phyloP scores from a whole-genome alignment of 1,284 basidiomycete species.

The Albatrellus sp. region DNA sequence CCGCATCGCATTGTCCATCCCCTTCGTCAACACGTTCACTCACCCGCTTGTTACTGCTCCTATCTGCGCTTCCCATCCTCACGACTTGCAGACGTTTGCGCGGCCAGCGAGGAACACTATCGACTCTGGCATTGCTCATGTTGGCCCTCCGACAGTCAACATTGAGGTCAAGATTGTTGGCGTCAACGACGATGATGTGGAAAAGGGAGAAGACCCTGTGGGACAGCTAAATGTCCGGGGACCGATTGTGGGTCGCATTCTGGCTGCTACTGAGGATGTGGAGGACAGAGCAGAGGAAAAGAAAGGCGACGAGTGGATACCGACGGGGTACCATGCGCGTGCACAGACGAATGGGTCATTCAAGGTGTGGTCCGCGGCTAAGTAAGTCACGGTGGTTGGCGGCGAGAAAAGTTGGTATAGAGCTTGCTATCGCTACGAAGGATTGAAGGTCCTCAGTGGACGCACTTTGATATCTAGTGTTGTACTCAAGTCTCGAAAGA shows the following conservation, averaged over 20 bases:
- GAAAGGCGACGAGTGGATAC: conserved; percentile 35
- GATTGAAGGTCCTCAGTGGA: no score
- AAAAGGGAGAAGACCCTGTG: conserved; percentile 32
- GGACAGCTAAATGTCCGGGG: conserved; percentile 26
- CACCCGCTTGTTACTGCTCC: conserved; percentile 56
- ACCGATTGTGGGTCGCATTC: conserved; percentile 37
- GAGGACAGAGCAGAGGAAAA: conserved; percentile 17
- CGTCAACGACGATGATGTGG: conserved; percentile 49
- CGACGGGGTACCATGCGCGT: conserved; percentile 30
- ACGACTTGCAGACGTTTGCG: conserved; percentile 60
- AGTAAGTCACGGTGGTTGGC: conserved; percentile 1
- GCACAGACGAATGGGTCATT: conserved; percentile 57
- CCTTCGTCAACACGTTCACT: conserved; percentile 47
- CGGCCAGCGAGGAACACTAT: conserved; percentile 12
- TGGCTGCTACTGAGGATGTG: conserved; percentile 29
- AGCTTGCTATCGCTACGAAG: no score
- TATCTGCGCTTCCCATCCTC: conserved; percentile 58
- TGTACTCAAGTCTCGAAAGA: no score
- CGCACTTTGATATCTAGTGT: not conserved
- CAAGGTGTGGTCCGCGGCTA: conserved; percentile 18
- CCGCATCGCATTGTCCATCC: conserved; percentile 59
- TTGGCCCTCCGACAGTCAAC: conserved; percentile 64
- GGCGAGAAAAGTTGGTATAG: no score
- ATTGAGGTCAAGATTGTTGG: conserved; percentile 58
- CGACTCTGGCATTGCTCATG: conserved; percentile 33